Percentiles rank a stretch among this genome's conserved stretches.
phyloP scores from a whole-genome alignment of 2,329 filamentous ascomycete genomes.

The Exophiala sp. region DNA sequence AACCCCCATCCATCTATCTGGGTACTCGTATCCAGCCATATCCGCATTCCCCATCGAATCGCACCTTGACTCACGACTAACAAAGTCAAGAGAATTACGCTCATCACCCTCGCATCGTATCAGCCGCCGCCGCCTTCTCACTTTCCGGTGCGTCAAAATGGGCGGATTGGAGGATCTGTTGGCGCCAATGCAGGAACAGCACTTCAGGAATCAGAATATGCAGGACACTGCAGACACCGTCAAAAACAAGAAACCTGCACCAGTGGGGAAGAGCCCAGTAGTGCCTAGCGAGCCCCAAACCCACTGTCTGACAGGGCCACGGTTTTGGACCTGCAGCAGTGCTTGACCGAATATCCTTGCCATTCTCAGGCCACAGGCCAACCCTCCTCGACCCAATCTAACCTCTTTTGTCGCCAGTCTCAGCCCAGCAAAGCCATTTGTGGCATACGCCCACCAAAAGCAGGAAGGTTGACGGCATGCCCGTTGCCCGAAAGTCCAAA shows the following conservation, averaged over 20 bases:
- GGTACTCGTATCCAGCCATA: too few species aligned
- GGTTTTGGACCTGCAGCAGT: not conserved
- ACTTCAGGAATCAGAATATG: slow-evolving; percentile 4
- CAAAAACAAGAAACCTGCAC: not conserved
- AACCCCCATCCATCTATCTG: too few species aligned
- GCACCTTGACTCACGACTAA: too few species aligned
- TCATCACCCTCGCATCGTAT: too few species aligned
- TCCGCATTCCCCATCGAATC: too few species aligned
- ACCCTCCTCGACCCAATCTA: slow-evolving; percentile 6
- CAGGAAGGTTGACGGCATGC: slow-evolving; percentile 1
- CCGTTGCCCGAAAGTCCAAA: too few species aligned
- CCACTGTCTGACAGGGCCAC: not conserved
- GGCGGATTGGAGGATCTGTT: not conserved
- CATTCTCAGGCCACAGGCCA: slow-evolving; percentile 13
- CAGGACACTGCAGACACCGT: not conserved
- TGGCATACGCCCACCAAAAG: slow-evolving; percentile 12
- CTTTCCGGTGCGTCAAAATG: not conserved
- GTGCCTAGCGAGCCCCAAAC: not conserved
- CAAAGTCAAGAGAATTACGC: too few species aligned
- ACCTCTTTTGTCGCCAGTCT: slow-evolving; percentile 13
- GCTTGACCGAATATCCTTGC: slow-evolving; percentile 3
- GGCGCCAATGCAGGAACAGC: slow-evolving; percentile 27
- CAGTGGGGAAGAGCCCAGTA: not conserved
- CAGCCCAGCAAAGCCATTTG: slow-evolving; percentile 18
- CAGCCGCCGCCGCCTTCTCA: not conserved